phyloP scores from a whole-genome alignment of 495 filamentous ascomycete genomes.

The Ramalina intermedia region DNA sequence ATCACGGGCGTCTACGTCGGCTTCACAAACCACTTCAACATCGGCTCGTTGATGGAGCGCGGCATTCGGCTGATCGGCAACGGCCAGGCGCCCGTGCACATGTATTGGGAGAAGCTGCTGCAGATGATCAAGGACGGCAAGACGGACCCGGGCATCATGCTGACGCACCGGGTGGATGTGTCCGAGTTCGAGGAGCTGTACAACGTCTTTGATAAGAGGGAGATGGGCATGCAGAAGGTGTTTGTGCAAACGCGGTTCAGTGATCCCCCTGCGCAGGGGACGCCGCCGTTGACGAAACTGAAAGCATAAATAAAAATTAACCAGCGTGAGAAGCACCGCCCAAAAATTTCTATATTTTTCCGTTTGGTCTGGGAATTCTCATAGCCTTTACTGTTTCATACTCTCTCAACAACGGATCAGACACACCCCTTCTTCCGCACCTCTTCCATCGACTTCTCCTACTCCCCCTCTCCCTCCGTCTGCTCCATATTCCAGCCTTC shows the following conservation, averaged over 20 bases:
- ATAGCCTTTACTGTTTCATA: too few species aligned
- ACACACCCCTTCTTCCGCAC: too few species aligned
- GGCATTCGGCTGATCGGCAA: slow-evolving; percentile 72
- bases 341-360: too few species aligned
- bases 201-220: slow-evolving; percentile 51
- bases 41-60: slow-evolving; percentile 76
- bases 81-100: slow-evolving; percentile 73
- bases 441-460: too few species aligned
- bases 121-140: slow-evolving; percentile 51
- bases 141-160: slow-evolving; percentile 66
- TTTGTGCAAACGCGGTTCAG: slow-evolving; percentile 58
- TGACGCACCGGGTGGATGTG: slow-evolving; percentile 60
- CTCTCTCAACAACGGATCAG: too few species aligned
- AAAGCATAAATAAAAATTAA: slow-evolving; percentile 1
- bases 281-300: slow-evolving; percentile 35
- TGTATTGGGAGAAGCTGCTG: slow-evolving; percentile 67
- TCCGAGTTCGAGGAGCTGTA: slow-evolving; percentile 66
- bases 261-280: slow-evolving; percentile 34
- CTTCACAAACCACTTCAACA: slow-evolving; percentile 71
- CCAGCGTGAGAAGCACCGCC: not conserved
- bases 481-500: too few species aligned
- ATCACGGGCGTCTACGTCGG: slow-evolving; percentile 75
- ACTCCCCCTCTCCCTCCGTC: too few species aligned
- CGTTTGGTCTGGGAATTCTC: too few species aligned
- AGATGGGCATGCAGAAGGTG: slow-evolving; percentile 52